Base-by-base conservation (phyloP, 2,329 filamentous ascomycete species). In the Simplicillium sp. region DNA sequence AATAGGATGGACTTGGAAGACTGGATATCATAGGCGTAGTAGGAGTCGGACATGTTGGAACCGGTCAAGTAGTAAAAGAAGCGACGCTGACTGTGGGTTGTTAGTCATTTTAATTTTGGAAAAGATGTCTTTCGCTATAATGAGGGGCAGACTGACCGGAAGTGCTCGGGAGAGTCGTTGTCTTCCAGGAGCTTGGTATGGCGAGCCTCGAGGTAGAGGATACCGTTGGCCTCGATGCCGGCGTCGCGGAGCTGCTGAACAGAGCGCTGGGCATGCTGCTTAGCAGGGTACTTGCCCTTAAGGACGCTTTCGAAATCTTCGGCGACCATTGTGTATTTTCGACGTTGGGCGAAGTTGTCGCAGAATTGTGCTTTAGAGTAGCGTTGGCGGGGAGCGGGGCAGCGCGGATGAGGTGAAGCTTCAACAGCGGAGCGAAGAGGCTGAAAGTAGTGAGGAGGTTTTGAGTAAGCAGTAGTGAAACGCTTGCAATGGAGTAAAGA, bases 61-160 rank as follows among this genome's bases (percentile, higher is more conserved):
- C 92, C 92, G 17, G 87, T 90, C 35, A 97, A 71, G 64, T 98
- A 98, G 75, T 85, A 96, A 68, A 98, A 98, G 61, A 80, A 86
- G 41, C 92, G 82, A 47, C 89, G 85, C 65, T 96, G 89, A 49
- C 87, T 88, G 50, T 37, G 9, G 5, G 17, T 36, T 17, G 28
- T 29, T 17, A 29, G 34, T 5, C 8, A 11, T 18, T 9, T 12
- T 16, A n/a, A 7, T 14, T 9, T 7, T 6, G n/a, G 3, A 13
- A 7, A 15, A 28, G 12, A 33, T 29, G 8, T 4, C 14, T 33
- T 18, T 4, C 36, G n/a, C 9, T 7, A 28, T 29, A 20, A 29
- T 20, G 14, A 29, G n/a, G 20, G 9, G 17, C 12, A 37, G 39
- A 36, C 50, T 40, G 71, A 88, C 80, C 87, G 76, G 61, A 95